Evolutionary conservation across 768 basidiomycete species (phyloP), one percentile per base, ranked within the genome.

Genomic region (Rhodotorula babjevae): DNA sequence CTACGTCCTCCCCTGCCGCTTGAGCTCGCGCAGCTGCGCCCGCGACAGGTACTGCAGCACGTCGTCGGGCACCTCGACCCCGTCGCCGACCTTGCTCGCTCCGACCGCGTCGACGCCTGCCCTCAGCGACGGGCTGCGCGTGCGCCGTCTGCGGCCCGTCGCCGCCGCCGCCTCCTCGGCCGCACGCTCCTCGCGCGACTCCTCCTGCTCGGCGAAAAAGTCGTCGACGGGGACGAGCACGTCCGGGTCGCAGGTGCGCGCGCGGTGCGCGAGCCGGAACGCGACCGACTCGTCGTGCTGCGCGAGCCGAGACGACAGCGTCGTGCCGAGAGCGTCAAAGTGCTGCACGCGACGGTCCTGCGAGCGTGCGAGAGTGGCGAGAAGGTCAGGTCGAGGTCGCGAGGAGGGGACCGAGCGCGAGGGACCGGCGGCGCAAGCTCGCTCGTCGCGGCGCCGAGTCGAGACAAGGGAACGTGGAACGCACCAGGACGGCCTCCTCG

Each of bases 401-500:
- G 36, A 4, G 5, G 36, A 36, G 40, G 40, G 36, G 4, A 42
- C 29, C 23, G 11, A 23, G 8, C 25, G 3, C 29, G 25, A 21
- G 8, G 5, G n/a, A n/a, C n/a, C n/a, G n/a, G n/a, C n/a, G n/a
- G n/a, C n/a, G n/a, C n/a, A n/a, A n/a, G 9, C 36, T 9, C 36
- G 36, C 36, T 36, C 11, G n/a, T 1, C 10, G 2, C 33, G 14
- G 52, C 15, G 16, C 11, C 21, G 14, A 47, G 36, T 4, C 16
- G 15, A 9, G 40, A 59, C 7, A 18, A 53, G 36, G 42, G 16
- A 46, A 42, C 31, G 53, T 1, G 52, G 25, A 27, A 67, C 74
- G 46, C 40, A 77, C 77, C 50, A 70, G 49, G 10, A 73, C 72
- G 2, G 47, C 40, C 58, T 69, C 66, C 61, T 79, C 77, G 57